Percentiles rank a stretch among this genome's conserved stretches.
phyloP scores from a whole-genome alignment of 208 protist genomes.

The Trypanosoma melophagium region DNA sequence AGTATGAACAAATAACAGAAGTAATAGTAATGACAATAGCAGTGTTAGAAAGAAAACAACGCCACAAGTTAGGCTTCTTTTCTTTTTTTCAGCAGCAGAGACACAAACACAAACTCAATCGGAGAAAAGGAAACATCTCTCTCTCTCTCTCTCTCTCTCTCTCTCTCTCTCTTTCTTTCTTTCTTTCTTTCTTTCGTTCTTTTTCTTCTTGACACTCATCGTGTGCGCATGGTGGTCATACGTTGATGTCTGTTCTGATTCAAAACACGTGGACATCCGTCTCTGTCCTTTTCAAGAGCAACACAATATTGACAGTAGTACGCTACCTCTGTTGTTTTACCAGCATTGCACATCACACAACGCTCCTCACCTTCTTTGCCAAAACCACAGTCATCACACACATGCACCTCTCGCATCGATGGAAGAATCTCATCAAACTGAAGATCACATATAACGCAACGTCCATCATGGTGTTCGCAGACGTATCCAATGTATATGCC shows the following conservation, averaged over 20 bases:
- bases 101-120: too few relatives aligned
- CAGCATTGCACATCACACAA: conserved; percentile 84
- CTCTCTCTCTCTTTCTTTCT: too few relatives aligned
- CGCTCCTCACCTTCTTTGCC: conserved; percentile 68
- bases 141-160: too few relatives aligned
- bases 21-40: background rate
- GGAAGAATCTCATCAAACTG: conserved; percentile 71
- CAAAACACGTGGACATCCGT: conserved; percentile 84
- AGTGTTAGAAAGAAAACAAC: background rate
- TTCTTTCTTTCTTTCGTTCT: too few relatives aligned
- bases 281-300: conserved; percentile 85
- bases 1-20: background rate
- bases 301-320: conserved; percentile 90
- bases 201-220: conserved; percentile 13
- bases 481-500: conserved; percentile 74
- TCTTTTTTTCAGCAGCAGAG: too few relatives aligned
- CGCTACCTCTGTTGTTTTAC: conserved; percentile 60
- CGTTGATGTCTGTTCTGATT: conserved; percentile 79
- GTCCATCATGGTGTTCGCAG: conserved; percentile 85
- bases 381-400: conserved; percentile 89
- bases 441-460: conserved; percentile 87
- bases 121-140: too few relatives aligned
- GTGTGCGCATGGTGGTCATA: conserved; percentile 42
- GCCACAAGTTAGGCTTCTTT: too few relatives aligned
- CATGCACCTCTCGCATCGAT: conserved; percentile 75